phyloP scores from a whole-genome alignment of 345 rosid species.

The Pelargonium nanum region DNA sequence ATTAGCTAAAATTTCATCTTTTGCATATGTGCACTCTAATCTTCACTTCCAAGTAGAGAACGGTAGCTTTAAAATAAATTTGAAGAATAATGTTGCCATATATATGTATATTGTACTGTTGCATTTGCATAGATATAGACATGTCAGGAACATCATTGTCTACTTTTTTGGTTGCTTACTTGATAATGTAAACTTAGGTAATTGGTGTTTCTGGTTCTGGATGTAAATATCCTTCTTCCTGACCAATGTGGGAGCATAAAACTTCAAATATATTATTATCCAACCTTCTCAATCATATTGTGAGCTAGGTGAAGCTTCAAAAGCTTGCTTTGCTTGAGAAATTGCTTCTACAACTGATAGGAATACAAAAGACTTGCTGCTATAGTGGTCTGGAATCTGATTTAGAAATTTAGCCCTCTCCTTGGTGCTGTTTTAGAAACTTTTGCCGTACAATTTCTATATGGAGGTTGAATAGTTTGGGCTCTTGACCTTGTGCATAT shows the following conservation, averaged over 20 bases:
- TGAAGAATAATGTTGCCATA: background rate
- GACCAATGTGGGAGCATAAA: background rate
- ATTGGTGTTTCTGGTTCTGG: no score
- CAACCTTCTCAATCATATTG: background rate
- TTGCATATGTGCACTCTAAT: background rate
- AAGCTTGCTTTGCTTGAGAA: background rate
- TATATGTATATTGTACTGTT: background rate
- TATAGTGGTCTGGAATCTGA: background rate
- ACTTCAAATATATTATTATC: background rate
- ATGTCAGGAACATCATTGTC: background rate
- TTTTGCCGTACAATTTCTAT: background rate
- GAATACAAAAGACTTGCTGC: background rate
- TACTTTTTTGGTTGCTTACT: background rate
- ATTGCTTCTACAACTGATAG: background rate
- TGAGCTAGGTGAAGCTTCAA: background rate
- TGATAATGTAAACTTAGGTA: no score
- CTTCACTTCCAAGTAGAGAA: background rate
- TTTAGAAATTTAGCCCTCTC: background rate
- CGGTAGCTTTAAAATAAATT: background rate
- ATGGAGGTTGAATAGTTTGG: background rate
- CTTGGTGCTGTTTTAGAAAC: background rate
- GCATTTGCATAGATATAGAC: background rate
- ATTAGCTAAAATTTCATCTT: background rate
- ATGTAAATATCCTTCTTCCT: background rate
- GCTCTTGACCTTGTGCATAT: background rate